Conservation (phyloP, 768 basidiomycete species). For the Tubosaeta sp. region DNA sequence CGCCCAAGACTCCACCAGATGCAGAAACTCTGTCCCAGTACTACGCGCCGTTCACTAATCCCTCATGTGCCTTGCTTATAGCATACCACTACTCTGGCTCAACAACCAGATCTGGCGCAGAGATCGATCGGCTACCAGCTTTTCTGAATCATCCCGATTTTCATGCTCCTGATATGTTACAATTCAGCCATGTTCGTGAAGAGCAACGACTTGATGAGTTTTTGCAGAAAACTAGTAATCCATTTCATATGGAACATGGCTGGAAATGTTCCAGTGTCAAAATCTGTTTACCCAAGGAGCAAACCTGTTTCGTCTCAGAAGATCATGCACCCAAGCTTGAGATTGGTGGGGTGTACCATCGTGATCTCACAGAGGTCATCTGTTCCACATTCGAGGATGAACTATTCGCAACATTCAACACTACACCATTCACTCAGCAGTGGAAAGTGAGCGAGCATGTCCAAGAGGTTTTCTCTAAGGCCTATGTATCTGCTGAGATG, state of each 20-base stretch:
- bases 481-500: slow-evolving; percentile 7
- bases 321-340: not conserved
- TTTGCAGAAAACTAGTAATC: not conserved
- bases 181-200: slow-evolving; percentile 10
- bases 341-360: not conserved
- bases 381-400: not conserved
- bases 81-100: slow-evolving; percentile 29
- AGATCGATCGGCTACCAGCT: slow-evolving; percentile 24
- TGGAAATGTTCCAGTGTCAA: slow-evolving; percentile 2
- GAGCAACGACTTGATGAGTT: not conserved
- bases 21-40: not conserved
- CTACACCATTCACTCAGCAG: not conserved
- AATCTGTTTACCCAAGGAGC: slow-evolving; percentile 4
- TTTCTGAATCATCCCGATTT: slow-evolving; percentile 23
- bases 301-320: not conserved
- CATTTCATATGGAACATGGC: not conserved
- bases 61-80: slow-evolving; percentile 25
- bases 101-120: slow-evolving; percentile 20
- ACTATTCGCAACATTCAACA: not conserved
- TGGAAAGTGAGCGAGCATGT: not conserved
- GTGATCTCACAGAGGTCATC: not conserved
- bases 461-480: not conserved
- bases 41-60: slow-evolving; percentile 16
- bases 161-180: slow-evolving; percentile 12
- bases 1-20: no score